Percentiles rank a stretch among this genome's conserved stretches.
phyloP scores from a whole-genome alignment of 495 filamentous ascomycete species.

The Rhizodiscina lignyota region DNA sequence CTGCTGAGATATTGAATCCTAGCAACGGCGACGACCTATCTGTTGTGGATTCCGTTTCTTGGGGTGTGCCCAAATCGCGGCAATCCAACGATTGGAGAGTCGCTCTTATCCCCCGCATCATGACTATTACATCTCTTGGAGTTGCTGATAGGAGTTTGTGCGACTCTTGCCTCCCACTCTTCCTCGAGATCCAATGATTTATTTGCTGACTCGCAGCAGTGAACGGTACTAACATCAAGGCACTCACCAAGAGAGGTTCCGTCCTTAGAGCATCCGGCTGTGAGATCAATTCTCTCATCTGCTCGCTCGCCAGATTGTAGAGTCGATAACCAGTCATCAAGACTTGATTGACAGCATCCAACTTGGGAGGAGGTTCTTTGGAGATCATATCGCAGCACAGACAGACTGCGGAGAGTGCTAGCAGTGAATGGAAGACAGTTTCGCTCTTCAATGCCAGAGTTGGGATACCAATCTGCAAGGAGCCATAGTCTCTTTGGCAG shows the following conservation, averaged over 20 bases:
- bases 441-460: slow-evolving; percentile 4
- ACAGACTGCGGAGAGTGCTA: slow-evolving; percentile 4
- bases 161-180: background rate
- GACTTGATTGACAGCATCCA: slow-evolving; percentile 1
- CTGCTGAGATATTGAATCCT: background rate
- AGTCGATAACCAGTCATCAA: slow-evolving; percentile 7
- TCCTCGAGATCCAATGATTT: slow-evolving; percentile 5
- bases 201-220: slow-evolving; percentile 3
- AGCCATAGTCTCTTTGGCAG: background rate
- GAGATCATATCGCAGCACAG: slow-evolving; percentile 4
- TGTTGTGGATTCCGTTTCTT: background rate
- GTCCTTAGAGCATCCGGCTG: background rate
- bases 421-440: slow-evolving; percentile 4
- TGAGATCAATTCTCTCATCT: slow-evolving; percentile 4
- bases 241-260: slow-evolving; percentile 3
- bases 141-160: slow-evolving; percentile 3
- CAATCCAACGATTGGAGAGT: slow-evolving; percentile 1
- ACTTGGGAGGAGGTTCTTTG: slow-evolving; percentile 2
- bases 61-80: background rate
- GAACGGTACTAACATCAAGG: slow-evolving; percentile 2
- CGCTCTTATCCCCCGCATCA: slow-evolving; percentile 1
- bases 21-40: background rate
- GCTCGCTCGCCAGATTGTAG: slow-evolving; percentile 4
- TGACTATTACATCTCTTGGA: slow-evolving; percentile 3
- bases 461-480: slow-evolving; percentile 2